Percentiles rank a stretch among this genome's conserved stretches.
Conservation (phyloP, 768 basidiomycete genomes). For the Russula ochroleuca region DNA sequence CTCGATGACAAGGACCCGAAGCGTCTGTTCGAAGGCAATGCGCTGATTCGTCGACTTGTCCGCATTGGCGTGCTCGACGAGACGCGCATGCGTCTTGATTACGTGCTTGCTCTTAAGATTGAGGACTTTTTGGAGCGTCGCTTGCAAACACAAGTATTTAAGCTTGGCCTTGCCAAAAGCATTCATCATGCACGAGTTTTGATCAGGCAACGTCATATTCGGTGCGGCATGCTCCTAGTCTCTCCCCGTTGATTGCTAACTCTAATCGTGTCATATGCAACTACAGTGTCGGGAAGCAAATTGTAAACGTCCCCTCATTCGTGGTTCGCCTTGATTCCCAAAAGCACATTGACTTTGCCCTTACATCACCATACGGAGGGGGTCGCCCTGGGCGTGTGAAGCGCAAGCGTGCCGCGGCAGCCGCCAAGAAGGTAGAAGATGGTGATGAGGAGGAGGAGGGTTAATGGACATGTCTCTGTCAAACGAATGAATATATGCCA, state of each 20-base stretch:
- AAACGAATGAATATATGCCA: background rate
- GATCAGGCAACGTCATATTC: slow-evolving; percentile 98
- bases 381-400: slow-evolving; percentile 94
- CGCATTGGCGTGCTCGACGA: slow-evolving; percentile 99
- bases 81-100: slow-evolving; percentile 98
- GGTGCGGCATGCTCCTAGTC: slow-evolving; percentile 47
- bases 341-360: slow-evolving; percentile 99
- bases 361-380: slow-evolving; percentile 95
- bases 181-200: slow-evolving; percentile 98
- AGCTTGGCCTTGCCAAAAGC: slow-evolving; percentile 93
- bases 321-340: slow-evolving; percentile 99
- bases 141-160: slow-evolving; percentile 99
- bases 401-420: slow-evolving; percentile 94
- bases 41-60: slow-evolving; percentile 92
- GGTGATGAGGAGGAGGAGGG: slow-evolving; percentile 91
- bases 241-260: background rate
- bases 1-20: slow-evolving; percentile 99
- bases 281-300: slow-evolving; percentile 93
- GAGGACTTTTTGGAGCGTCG: slow-evolving; percentile 99
- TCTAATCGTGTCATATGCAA: background rate
- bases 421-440: slow-evolving; percentile 86
- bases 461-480: slow-evolving; percentile 31
- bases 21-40: slow-evolving; percentile 99
- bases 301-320: slow-evolving; percentile 98
- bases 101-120: slow-evolving; percentile 98